A percentile compares a stretch with the other conserved stretches of the same genome.
These are phyloP conservation scores for Aspergillus ostianus DNA, from an alignment of 495 filamentous ascomycete genomes.

Conservation along the genomic window DNA sequence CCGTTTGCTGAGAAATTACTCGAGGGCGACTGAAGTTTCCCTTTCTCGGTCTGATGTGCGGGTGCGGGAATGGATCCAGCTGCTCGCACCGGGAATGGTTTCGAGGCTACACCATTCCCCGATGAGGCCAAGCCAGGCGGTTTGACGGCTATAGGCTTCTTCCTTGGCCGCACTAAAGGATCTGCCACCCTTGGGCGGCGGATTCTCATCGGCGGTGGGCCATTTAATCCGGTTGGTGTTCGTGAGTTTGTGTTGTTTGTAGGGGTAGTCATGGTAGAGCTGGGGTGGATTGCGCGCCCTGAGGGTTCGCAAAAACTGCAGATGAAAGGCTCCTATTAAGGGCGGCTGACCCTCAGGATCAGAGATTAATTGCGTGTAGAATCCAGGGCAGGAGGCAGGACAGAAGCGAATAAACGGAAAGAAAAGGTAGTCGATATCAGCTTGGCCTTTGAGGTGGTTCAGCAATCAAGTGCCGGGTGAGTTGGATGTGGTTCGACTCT, in stretches of 20 bases:
- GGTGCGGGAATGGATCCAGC: slow-evolving; percentile 19
- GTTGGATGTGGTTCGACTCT: not conserved
- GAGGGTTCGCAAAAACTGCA: not conserved
- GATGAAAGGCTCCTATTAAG: not conserved
- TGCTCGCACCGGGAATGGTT: slow-evolving; percentile 22
- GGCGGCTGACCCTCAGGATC: not conserved
- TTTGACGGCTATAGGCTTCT: slow-evolving; percentile 28
- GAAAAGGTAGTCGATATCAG: no score
- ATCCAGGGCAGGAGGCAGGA: not conserved
- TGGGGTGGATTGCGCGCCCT: not conserved
- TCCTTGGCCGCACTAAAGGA: slow-evolving; percentile 67
- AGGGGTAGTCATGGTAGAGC: slow-evolving; percentile 35
- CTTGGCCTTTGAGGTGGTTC: no score
- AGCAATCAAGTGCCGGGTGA: no score
- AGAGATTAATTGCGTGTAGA: no score
- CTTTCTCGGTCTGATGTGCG: slow-evolving; percentile 16
- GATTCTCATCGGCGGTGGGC: slow-evolving; percentile 39
- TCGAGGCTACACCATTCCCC: slow-evolving; percentile 19
- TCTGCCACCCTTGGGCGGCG: slow-evolving; percentile 57
- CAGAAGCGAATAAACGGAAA: no score
- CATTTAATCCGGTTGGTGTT: slow-evolving; percentile 33
- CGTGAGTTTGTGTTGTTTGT: slow-evolving; percentile 32
- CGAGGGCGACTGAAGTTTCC: slow-evolving; percentile 21
- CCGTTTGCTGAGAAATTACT: slow-evolving; percentile 50
- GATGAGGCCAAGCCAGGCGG: slow-evolving; percentile 24